Evolutionary conservation across 2,329 filamentous ascomycete species (phyloP).

Genomic region (Talaromyces sp.): DNA sequence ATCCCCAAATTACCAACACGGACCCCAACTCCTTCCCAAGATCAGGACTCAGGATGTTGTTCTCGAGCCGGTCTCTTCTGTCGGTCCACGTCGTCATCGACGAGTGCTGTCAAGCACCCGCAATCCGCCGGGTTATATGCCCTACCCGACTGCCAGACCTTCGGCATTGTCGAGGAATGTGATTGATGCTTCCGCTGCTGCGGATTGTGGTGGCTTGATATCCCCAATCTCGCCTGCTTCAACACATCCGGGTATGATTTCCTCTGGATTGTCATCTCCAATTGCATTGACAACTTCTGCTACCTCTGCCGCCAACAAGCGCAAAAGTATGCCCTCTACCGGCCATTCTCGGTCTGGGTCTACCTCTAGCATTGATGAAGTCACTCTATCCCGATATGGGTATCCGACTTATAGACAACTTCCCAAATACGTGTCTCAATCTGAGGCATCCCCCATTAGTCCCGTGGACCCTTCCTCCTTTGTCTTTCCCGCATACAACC

Average conservation of each 20-base stretch:
- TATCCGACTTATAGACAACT: conserved; percentile 82
- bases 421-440: conserved; percentile 54
- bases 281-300: conserved; percentile 50
- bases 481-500: conserved; percentile 33
- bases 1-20: conserved; percentile 71
- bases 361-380: conserved; percentile 64
- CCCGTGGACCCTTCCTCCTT: conserved; percentile 40
- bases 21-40: conserved; percentile 74
- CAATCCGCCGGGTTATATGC: conserved; percentile 49
- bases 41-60: conserved; percentile 81
- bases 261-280: conserved; percentile 60
- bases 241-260: conserved; percentile 26
- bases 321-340: conserved; percentile 31
- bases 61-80: conserved; percentile 55
- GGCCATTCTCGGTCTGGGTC: conserved; percentile 60
- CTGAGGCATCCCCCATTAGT: conserved; percentile 40
- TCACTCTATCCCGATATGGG: conserved; percentile 65
- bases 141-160: conserved; percentile 47
- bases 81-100: conserved; percentile 55
- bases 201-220: conserved; percentile 36
- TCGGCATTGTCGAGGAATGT: conserved; percentile 40
- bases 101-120: conserved; percentile 53
- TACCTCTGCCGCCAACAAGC: conserved; percentile 39
- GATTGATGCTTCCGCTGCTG: conserved; percentile 39
- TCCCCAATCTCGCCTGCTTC: conserved; percentile 45